Percentiles rank a stretch among this genome's conserved stretches.
phyloP scores from a whole-genome alignment of 116 monocot species.

The Iris pallida region DNA sequence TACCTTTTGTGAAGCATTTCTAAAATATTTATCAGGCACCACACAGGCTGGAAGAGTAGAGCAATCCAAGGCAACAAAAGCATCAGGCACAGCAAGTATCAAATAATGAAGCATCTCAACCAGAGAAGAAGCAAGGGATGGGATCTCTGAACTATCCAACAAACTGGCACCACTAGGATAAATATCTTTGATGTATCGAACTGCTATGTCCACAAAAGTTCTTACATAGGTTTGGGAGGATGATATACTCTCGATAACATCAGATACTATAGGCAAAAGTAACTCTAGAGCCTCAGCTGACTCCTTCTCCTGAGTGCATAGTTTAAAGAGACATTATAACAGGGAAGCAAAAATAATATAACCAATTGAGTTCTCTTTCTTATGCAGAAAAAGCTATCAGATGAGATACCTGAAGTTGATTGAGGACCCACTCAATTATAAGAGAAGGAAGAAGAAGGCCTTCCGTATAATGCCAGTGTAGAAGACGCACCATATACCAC shows the following conservation, averaged over 20 bases:
- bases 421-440: constrained; percentile 72
- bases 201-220: constrained; percentile 62
- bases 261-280: constrained; percentile 70
- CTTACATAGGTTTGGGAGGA: constrained; percentile 79
- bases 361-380: not conserved
- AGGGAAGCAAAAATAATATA: not conserved
- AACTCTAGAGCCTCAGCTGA: constrained; percentile 70
- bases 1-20: constrained; percentile 19
- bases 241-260: constrained; percentile 59
- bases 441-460: constrained; percentile 74
- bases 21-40: constrained; percentile 42
- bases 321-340: constrained; percentile 2
- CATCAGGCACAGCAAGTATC: constrained; percentile 78
- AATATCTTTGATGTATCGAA: constrained; percentile 51
- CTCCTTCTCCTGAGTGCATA: constrained; percentile 65
- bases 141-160: constrained; percentile 25
- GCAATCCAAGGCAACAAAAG: constrained; percentile 83
- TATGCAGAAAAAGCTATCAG: constrained; percentile 6
- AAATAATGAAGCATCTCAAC: constrained; percentile 73
- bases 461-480: constrained; percentile 83
- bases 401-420: constrained; percentile 91
- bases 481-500: constrained; percentile 79
- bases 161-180: constrained; percentile 26
- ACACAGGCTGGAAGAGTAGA: constrained; percentile 75
- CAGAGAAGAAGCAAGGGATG: constrained; percentile 42